Evolutionary conservation across 371 early-diverging fungal genomes (phyloP), one percentile per base, ranked within the genome.

Genomic region (Mycotypha africana): DNA sequence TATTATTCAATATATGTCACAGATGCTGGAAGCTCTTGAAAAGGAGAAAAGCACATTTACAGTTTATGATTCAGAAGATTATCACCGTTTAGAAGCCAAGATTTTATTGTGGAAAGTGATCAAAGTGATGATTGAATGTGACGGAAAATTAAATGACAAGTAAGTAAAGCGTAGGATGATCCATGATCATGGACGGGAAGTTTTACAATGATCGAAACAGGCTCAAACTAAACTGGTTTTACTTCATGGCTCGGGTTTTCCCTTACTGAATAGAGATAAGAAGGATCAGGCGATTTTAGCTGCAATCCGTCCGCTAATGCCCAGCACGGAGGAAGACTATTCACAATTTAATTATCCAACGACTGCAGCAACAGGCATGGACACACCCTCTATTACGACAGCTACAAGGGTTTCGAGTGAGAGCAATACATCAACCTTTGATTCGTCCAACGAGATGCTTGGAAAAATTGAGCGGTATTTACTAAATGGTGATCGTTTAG

Each of bases 401-500:
- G n/a, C n/a, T n/a, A n/a, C n/a, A n/a, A n/a, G n/a, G n/a, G n/a
- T n/a, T n/a, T n/a, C n/a, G n/a, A n/a, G n/a, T n/a, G n/a, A n/a
- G n/a, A n/a, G n/a, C n/a, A n/a, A n/a, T n/a, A n/a, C n/a, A n/a
- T n/a, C n/a, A n/a, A n/a, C n/a, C n/a, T n/a, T n/a, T n/a, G 66
- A 67, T 20, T 41, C 50, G 33, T 54, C 65, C 4, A 49, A 73
- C 17, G 53, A 54, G 16, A 48, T 71, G 17, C 25, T 83, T 22
- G 69, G 65, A 16, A 74, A 68, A 28, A 61, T 95, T 6, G 82
- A 89, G 53, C 56, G 66, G 0, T 50, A 75, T 19, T 75, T 96
- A 28, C 59, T 91, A 28, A 59, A 71, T 11, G 93, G 95, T 3
- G 83, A 92, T 52, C 84, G 89, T 12, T 45, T 60, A 21, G 85